Base-by-base conservation (phyloP, 148 eudicot genomes). In the Nepenthes mirabilis region DNA sequence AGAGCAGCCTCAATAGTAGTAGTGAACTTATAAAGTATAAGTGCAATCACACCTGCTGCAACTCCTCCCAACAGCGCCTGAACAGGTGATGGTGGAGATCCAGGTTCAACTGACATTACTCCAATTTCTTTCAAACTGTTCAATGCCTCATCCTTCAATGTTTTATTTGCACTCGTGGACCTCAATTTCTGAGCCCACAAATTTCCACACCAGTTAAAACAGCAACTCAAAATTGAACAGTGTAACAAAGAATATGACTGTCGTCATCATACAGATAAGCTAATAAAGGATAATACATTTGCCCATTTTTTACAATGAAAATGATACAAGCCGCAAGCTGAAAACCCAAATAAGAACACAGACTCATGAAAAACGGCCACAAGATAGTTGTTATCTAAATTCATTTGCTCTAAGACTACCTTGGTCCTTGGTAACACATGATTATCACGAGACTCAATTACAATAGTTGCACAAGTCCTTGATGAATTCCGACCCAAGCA, bases 1-100 rank as follows among this genome's bases (percentile, higher is more conserved):
- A 91, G 88, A 77, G 88, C 61, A 5, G 79, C 79, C 76, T 91
- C 98, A 6, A 91, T 65, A 12, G 96, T 91, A 43, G 80, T 74
- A 1, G 98, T 77, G 68, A 91, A 91, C 69, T 91, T 91, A 72
- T 88, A 91, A 55, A 91, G 85, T 67, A 91, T 78, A 50, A 88
- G 66, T 5, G 98, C 96, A 49, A 91, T 80, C 33, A 83, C 94
- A 55, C 82, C 96, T 3, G 98, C 98, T 11, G 96, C 40, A 36
- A 91, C 9, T 34, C 82, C 91, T 57, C 98, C 98, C 56, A 88
- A 56, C 57, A 91, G 66, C 9, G 96, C 80, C 65, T 91, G 97
- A 66, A 72, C 62, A 49, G 96, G 79, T 9, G 96, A 85, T 33
- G 96, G 86, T 5, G 77, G 69, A 59, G 81, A 53, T 55, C 80